phyloP scores from a whole-genome alignment of 1,284 basidiomycete species.

The Bondarzewia mesenterica region DNA sequence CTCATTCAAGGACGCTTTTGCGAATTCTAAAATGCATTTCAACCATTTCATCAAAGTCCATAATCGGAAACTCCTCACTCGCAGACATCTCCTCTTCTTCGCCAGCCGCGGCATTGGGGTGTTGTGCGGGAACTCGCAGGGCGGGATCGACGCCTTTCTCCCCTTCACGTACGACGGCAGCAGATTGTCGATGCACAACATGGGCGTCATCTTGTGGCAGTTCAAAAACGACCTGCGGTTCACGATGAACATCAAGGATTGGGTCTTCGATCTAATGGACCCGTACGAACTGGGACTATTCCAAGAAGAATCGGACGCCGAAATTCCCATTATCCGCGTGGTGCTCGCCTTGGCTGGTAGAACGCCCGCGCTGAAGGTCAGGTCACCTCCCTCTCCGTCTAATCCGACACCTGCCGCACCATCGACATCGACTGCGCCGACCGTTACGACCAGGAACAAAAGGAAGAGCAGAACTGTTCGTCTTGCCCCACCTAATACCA shows the following conservation, averaged over 20 bases:
- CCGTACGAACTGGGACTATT: slow-evolving; percentile 13
- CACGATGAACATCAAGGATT: background rate
- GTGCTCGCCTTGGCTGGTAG: slow-evolving; percentile 14
- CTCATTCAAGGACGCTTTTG: slow-evolving; percentile 11
- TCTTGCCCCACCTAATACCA: no score
- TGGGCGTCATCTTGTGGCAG: slow-evolving; percentile 17
- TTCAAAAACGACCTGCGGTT: slow-evolving; percentile 17
- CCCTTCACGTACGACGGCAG: slow-evolving; percentile 16
- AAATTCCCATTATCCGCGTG: slow-evolving; percentile 16
- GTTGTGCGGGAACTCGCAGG: slow-evolving; percentile 16
- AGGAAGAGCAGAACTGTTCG: background rate
- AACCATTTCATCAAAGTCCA: slow-evolving; percentile 23
- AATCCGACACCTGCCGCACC: no score
- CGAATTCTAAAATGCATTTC: slow-evolving; percentile 18
- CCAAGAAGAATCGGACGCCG: slow-evolving; percentile 2
- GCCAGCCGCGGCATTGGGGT: slow-evolving; percentile 20
- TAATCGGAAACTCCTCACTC: slow-evolving; percentile 13
- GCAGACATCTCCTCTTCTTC: slow-evolving; percentile 13
- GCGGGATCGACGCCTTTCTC: slow-evolving; percentile 17
- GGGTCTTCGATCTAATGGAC: slow-evolving; percentile 15
- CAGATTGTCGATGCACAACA: no score
- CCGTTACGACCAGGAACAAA: background rate
- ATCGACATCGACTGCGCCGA: no score
- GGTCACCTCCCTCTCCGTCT: background rate
- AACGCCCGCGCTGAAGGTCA: background rate